These are phyloP conservation scores for Podospora tetraspora DNA, from an alignment of 495 filamentous ascomycete genomes.

Conservation along the genomic window DNA sequence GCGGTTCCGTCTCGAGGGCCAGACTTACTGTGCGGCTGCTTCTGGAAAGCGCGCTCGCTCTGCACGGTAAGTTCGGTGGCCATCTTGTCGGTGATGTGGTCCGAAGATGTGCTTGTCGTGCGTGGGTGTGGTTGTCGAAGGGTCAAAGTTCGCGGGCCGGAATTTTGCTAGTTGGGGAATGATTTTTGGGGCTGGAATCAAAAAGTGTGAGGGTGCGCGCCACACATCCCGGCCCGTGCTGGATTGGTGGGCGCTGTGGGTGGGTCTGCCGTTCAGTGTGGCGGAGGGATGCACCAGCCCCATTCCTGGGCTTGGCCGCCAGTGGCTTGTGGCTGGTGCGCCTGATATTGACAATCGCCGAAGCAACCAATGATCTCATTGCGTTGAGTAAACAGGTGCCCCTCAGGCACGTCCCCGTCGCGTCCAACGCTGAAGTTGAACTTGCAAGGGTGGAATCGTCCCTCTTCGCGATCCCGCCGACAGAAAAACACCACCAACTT, in stretches of 20 bases:
- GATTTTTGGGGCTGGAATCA: slow-evolving; percentile 25
- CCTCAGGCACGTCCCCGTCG: slow-evolving; percentile 10
- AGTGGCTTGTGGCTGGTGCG: background rate
- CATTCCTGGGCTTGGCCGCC: background rate
- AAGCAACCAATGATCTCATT: slow-evolving; percentile 1
- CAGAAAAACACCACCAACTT: slow-evolving; percentile 6
- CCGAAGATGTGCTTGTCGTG: slow-evolving; percentile 28
- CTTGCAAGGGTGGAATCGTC: background rate
- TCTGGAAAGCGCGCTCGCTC: slow-evolving; percentile 97
- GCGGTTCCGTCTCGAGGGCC: background rate
- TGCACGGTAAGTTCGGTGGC: slow-evolving; percentile 97
- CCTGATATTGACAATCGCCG: slow-evolving; percentile 8
- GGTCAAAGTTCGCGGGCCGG: slow-evolving; percentile 17
- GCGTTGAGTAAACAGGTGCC: slow-evolving; percentile 14
- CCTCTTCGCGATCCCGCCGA: background rate
- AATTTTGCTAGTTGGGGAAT: slow-evolving; percentile 30
- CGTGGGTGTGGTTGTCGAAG: slow-evolving; percentile 15
- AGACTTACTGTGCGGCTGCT: slow-evolving; percentile 82
- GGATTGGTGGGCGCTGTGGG: background rate
- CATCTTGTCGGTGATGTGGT: slow-evolving; percentile 66
- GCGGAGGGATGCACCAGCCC: too few relatives aligned
- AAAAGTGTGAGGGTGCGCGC: slow-evolving; percentile 34
- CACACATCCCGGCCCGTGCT: slow-evolving; percentile 24
- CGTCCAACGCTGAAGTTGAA: slow-evolving; percentile 3
- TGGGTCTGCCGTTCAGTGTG: too few relatives aligned